These are phyloP conservation scores for Mycoemilia scoparia DNA, from an alignment of 192 early-diverging fungal genomes.

Conservation along the genomic window DNA sequence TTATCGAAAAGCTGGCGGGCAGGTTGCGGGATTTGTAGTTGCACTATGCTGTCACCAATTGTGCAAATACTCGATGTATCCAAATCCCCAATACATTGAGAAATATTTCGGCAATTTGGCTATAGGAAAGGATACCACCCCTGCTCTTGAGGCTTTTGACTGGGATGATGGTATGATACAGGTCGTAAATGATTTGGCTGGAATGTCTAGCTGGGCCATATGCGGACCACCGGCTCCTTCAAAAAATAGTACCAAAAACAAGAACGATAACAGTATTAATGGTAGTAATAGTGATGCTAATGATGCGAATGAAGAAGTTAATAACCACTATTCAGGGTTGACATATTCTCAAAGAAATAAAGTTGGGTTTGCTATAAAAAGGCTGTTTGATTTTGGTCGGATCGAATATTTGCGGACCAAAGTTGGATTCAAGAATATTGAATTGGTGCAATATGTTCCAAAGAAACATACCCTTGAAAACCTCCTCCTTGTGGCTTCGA, in stretches of 20 bases:
- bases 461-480: conserved; percentile 51
- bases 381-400: conserved; percentile 61
- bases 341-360: conserved; percentile 36
- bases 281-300: too few species aligned
- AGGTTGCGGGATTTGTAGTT: conserved; percentile 52
- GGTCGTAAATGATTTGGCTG: conserved; percentile 42
- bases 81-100: conserved; percentile 42
- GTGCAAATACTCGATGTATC: conserved; percentile 53
- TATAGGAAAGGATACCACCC: background rate
- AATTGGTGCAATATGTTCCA: conserved; percentile 59
- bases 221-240: conserved; percentile 26
- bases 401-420: conserved; percentile 27
- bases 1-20: conserved; percentile 26
- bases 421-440: conserved; percentile 35
- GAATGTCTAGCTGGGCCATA: conserved; percentile 65
- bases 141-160: background rate
- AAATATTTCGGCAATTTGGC: too few species aligned
- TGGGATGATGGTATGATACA: conserved; percentile 27
- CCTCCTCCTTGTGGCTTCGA: conserved; percentile 49
- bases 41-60: conserved; percentile 83
- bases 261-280: conserved; percentile 5
- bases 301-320: conserved; percentile 13
- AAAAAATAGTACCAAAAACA: conserved; percentile 6
- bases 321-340: conserved; percentile 47
- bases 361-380: conserved; percentile 55